Percentiles rank a stretch among this genome's conserved stretches.
Conservation (phyloP, 352 stramenopile species). For the Phytophthora foliorum region DNA sequence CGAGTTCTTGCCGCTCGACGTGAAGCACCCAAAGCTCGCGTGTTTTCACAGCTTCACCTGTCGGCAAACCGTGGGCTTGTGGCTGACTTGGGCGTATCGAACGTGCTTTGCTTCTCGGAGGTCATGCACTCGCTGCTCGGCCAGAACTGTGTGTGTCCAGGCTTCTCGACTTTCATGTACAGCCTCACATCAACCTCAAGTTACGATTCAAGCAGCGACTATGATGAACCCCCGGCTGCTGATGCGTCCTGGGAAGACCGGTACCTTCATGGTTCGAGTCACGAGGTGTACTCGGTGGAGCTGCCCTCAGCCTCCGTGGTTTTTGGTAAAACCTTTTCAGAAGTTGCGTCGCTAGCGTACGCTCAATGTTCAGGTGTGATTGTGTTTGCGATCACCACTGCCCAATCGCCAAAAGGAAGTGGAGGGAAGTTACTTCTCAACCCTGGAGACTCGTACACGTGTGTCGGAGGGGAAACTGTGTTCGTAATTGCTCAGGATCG, state of each 20-base stretch:
- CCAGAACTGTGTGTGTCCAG: constrained; percentile 88
- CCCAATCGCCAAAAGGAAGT: constrained; percentile 27
- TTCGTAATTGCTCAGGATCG: constrained; percentile 77
- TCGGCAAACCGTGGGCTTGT: constrained; percentile 77
- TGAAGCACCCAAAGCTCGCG: constrained; percentile 49
- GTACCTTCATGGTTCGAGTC: constrained; percentile 75
- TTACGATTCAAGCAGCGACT: constrained; percentile 40
- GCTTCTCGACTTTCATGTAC: constrained; percentile 90
- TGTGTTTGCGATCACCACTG: constrained; percentile 67
- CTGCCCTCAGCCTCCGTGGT: constrained; percentile 61
- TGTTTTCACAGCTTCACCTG: constrained; percentile 81
- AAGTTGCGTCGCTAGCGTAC: constrained; percentile 82
- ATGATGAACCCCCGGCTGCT: constrained; percentile 34
- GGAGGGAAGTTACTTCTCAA: constrained; percentile 70
- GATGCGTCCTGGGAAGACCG: constrained; percentile 71
- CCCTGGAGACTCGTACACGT: constrained; percentile 78
- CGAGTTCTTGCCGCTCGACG: constrained; percentile 77
- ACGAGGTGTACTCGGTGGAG: constrained; percentile 82
- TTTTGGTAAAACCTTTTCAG: constrained; percentile 76
- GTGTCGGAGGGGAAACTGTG: constrained; percentile 64
- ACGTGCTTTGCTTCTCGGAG: constrained; percentile 82
- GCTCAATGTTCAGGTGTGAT: constrained; percentile 76
- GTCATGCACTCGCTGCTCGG: constrained; percentile 82
- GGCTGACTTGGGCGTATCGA: constrained; percentile 73
- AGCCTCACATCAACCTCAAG: constrained; percentile 85